Evolutionary conservation across 768 basidiomycete genomes (phyloP).

Genomic region (Rhodotorula kratochvilovae): DNA sequence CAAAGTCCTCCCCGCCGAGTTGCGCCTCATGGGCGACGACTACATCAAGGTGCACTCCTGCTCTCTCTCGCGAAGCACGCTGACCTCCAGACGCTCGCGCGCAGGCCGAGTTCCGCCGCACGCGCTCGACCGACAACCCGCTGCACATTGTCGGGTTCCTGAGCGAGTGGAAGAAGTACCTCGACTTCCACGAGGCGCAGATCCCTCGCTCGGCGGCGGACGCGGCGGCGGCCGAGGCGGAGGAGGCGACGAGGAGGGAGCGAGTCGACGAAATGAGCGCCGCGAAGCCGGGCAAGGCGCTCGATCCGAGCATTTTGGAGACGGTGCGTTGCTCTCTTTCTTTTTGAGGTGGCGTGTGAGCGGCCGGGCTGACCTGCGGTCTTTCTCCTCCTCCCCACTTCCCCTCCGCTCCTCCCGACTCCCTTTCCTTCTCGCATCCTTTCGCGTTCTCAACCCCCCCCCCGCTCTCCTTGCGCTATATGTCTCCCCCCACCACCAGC

Average conservation of each 20-base stretch:
- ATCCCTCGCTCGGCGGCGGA: background rate
- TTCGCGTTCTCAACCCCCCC: background rate
- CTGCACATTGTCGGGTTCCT: constrained; percentile 90
- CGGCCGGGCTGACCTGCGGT: background rate
- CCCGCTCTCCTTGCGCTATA: background rate
- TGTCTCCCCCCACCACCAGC: constrained; percentile 51
- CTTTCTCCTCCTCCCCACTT: background rate
- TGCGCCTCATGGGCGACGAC: constrained; percentile 77
- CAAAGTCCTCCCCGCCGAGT: constrained; percentile 62
- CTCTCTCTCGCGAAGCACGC: background rate
- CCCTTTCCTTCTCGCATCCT: background rate
- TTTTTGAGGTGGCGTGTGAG: too few species aligned
- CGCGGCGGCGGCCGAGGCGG: constrained; percentile 1
- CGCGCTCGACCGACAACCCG: constrained; percentile 73
- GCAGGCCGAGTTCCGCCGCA: constrained; percentile 74
- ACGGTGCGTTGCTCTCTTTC: background rate
- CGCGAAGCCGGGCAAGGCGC: constrained; percentile 43
- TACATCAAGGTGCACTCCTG: constrained; percentile 60
- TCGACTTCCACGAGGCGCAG: constrained; percentile 57
- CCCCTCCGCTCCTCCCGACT: background rate
- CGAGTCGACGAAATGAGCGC: background rate
- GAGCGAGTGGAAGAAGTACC: constrained; percentile 89
- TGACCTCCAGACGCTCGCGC: background rate
- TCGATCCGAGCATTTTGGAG: constrained; percentile 47
- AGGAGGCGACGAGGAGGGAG: background rate